Evolutionary conservation across 257 asterid species (phyloP).

Genomic region (Oldenlandia corymbosa): DNA sequence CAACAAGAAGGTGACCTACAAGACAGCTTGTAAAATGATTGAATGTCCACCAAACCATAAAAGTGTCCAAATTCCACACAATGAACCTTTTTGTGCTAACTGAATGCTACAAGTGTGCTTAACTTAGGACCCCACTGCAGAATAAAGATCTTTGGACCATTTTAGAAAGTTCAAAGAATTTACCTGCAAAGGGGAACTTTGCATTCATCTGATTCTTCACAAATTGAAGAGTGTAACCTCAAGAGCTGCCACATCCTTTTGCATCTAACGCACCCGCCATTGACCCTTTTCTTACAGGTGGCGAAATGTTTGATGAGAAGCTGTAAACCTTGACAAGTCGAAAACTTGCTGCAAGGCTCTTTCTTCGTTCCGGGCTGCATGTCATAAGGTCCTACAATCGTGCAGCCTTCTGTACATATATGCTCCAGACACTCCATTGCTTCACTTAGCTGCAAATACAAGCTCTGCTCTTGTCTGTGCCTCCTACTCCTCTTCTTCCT

Average conservation of each 20-base stretch:
- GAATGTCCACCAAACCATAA: not conserved
- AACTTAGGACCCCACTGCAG: not conserved
- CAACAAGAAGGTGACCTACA: conserved; percentile 10
- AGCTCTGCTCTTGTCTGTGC: conserved; percentile 47
- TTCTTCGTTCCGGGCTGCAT: conserved; percentile 46
- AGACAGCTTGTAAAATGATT: not conserved
- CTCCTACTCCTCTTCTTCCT: conserved; percentile 60
- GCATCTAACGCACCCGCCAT: conserved; percentile 73
- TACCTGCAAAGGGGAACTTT: conserved; percentile 92
- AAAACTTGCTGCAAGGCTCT: conserved; percentile 69
- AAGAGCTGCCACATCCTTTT: conserved; percentile 93
- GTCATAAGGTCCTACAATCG: conserved; percentile 60
- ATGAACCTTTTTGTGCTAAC: not conserved
- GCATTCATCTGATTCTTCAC: conserved; percentile 71
- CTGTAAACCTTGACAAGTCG: conserved; percentile 81
- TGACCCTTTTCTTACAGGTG: conserved; percentile 58
- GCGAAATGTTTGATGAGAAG: conserved; percentile 75
- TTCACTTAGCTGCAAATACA: conserved; percentile 71
- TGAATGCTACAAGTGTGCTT: not conserved
- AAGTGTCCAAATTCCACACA: not conserved
- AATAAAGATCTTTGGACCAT: not conserved
- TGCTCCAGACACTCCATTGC: conserved; percentile 91
- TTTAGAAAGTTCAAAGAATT: conserved; percentile 1
- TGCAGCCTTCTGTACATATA: conserved; percentile 87
- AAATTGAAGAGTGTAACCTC: conserved; percentile 66